Base-by-base conservation (phyloP, 176 grass and related monocot species). In the Oryza nivara region DNA sequence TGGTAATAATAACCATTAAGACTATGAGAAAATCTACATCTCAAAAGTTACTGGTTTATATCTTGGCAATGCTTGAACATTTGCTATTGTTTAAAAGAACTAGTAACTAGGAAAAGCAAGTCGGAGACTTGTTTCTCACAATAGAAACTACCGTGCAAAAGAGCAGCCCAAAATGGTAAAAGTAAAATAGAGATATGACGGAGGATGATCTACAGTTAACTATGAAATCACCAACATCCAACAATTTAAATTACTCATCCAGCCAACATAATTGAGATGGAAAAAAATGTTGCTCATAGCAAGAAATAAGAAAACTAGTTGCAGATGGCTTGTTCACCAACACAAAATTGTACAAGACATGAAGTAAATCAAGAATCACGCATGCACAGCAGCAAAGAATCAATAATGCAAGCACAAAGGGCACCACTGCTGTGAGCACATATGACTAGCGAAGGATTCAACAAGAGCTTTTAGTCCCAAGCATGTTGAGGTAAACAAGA, bases 221-320 rank as follows among this genome's bases (percentile, higher is more conserved):
- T 36, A 68, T 20, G 25, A 82, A 63, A 28, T 7, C 64, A 36
- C 17, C 40, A 48, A 17, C 11, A 65, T 83, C 25, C 44, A 35
- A 2, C 70, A 47, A 65, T 83, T 65, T 74, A 74, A 74, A 58
- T 83, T 83, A 19, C 25, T 15, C 54, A 73, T n/a, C 52, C 17
- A 48, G 61, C 52, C 23, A 82, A 73, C 52, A 61, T 65, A 63
- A 63, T 63, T 63, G n/a, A 1, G 0, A 63, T 63, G 58, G 58
- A 4, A 49, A 49, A 49, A 45, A 69, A 23, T 16, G 45, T 23
- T 15, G 71, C 9, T 36, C 35, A 36, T 36, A 36, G 0, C 35
- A 30, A 49, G 44, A 74, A 49, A 49, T 15, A 28, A 47, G 20
- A 7, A 48, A 48, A 48, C n/a, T n/a, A 69, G 1, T 26, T 72